A percentile compares a stretch with the other conserved stretches of the same genome.
Conservation (phyloP, 1,284 basidiomycete species). For the Heterobasidion irregulare region DNA sequence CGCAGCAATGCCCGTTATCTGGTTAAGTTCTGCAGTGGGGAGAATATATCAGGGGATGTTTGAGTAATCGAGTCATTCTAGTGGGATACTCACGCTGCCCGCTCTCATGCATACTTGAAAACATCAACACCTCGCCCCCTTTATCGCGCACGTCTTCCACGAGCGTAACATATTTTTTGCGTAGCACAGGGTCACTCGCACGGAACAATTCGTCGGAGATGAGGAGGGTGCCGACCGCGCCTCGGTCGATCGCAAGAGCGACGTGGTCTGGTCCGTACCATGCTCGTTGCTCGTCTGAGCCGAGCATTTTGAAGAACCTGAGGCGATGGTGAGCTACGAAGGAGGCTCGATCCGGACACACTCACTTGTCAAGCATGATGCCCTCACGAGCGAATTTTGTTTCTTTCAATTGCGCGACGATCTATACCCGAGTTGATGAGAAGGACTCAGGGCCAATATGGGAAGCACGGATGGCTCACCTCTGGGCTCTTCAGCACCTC, state of each 20-base stretch:
- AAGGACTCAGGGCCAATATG: conserved; percentile 1
- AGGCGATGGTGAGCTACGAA: neutral
- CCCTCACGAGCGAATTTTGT: conserved; percentile 98
- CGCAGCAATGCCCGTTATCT: conserved; percentile 91
- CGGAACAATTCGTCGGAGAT: conserved; percentile 95
- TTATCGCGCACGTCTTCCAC: conserved; percentile 87
- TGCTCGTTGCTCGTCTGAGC: conserved; percentile 88
- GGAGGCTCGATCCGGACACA: neutral
- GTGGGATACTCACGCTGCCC: conserved; percentile 71
- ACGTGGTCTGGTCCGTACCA: conserved; percentile 99
- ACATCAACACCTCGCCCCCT: conserved; percentile 91
- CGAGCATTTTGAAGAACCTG: conserved; percentile 97
- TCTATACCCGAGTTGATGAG: conserved; percentile 26
- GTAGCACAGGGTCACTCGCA: conserved; percentile 64
- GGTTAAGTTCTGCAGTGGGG: conserved; percentile 72
- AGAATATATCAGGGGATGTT: neutral
- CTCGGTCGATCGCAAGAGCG: conserved; percentile 82
- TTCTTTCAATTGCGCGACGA: conserved; percentile 78
- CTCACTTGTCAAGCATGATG: conserved; percentile 80
- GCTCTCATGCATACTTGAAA: conserved; percentile 98
- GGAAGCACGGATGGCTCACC: conserved; percentile 29
- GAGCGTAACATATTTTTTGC: conserved; percentile 82
- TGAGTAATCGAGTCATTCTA: neutral
- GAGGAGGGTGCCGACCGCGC: conserved; percentile 89
- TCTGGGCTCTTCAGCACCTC: conserved; percentile 94